Evolutionary conservation across 306 rosid genomes (phyloP).

Genomic region (Trifolium subterraneum): DNA sequence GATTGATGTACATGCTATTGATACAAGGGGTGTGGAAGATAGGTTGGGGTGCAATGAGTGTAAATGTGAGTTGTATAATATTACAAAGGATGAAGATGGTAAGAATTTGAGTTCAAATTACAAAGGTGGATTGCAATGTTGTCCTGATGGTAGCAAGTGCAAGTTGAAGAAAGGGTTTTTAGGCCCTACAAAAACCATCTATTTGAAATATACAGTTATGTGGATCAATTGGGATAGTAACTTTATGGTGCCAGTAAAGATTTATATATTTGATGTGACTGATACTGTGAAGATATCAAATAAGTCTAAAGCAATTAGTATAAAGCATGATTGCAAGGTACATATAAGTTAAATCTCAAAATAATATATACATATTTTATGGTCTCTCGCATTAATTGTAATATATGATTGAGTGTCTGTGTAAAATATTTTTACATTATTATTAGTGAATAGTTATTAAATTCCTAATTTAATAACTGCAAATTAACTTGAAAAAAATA

Average conservation of each 20-base stretch:
- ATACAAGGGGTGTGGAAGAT: conserved; percentile 64
- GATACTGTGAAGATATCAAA: conserved; percentile 46
- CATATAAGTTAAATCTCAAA: conserved; percentile 18
- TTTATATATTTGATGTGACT: conserved; percentile 65
- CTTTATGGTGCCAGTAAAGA: conserved; percentile 58
- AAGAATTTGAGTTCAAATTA: conserved; percentile 51
- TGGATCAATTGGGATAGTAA: conserved; percentile 75
- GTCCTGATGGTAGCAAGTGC: conserved; percentile 63
- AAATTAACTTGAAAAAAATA: too few species aligned
- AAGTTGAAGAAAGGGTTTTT: conserved; percentile 53
- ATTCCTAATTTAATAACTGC: too few species aligned
- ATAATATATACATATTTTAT: too few species aligned
- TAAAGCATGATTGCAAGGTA: conserved; percentile 56
- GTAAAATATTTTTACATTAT: too few species aligned
- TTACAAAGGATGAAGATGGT: conserved; percentile 47
- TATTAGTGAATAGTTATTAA: neutral
- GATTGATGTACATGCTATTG: conserved; percentile 68
- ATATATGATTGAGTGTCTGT: too few species aligned
- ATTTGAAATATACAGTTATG: conserved; percentile 66
- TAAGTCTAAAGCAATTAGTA: conserved; percentile 14
- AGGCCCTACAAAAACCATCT: conserved; percentile 55
- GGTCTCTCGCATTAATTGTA: too few species aligned
- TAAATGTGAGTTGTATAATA: conserved; percentile 61
- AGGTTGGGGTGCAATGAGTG: conserved; percentile 68
- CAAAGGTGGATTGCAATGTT: conserved; percentile 68